A percentile compares a stretch with the other conserved stretches of the same genome.
These are phyloP conservation scores for Chrysosphaeria jannelii DNA, from an alignment of 2,329 filamentous ascomycete species.

Conservation along the genomic window DNA sequence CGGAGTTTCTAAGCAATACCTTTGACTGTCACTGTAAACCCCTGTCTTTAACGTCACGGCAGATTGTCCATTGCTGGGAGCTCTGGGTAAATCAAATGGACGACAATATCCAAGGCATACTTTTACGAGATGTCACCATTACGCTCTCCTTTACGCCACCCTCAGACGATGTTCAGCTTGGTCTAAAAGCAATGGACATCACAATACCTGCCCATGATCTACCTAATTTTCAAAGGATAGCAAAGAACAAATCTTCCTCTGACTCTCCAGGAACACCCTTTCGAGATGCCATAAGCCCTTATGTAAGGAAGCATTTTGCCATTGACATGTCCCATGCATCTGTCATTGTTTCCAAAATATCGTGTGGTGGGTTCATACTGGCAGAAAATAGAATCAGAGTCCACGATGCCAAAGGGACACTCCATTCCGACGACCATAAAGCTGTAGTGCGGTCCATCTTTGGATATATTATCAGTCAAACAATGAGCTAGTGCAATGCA, in stretches of 20 bases:
- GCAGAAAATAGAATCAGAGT: slow-evolving; percentile 17
- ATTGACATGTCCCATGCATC: slow-evolving; percentile 23
- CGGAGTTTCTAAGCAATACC: slow-evolving; percentile 19
- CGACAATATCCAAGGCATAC: slow-evolving; percentile 8
- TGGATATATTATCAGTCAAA: no score
- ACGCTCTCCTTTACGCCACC: slow-evolving; percentile 15
- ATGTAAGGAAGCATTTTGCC: slow-evolving; percentile 20
- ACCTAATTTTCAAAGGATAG: slow-evolving; percentile 12
- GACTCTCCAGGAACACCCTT: slow-evolving; percentile 11
- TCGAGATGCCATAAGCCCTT: slow-evolving; percentile 17
- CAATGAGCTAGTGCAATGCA: no score
- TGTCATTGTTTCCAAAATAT: slow-evolving; percentile 20
- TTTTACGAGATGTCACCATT: slow-evolving; percentile 17
- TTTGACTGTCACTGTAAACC: slow-evolving; percentile 26
- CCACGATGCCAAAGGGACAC: background rate
- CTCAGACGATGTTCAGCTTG: slow-evolving; percentile 3
- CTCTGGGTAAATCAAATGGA: slow-evolving; percentile 15
- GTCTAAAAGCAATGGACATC: slow-evolving; percentile 18
- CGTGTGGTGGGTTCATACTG: slow-evolving; percentile 23
- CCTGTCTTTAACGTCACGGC: slow-evolving; percentile 18
- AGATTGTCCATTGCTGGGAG: slow-evolving; percentile 19
- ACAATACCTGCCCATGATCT: slow-evolving; percentile 19
- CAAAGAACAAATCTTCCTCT: background rate
- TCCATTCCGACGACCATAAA: background rate
- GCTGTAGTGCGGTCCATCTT: no score